Percentiles rank a stretch among this genome's conserved stretches.
Conservation (phyloP, 495 filamentous ascomycete genomes). For the Talaromyces borbonicus region DNA sequence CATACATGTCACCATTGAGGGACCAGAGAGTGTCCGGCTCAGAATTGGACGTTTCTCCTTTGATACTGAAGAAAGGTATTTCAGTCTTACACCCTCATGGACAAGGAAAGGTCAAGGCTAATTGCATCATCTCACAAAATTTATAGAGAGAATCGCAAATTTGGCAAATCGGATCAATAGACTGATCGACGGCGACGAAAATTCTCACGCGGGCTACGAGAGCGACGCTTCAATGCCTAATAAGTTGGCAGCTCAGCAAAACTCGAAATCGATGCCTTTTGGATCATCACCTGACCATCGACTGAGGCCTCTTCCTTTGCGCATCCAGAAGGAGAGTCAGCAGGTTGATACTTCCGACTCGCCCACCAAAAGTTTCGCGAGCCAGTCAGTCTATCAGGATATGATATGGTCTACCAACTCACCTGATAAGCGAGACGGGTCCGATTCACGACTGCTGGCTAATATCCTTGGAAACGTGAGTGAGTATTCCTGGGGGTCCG, state of each 20-base stretch:
- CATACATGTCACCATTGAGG: neutral
- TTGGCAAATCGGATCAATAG: slow-evolving; percentile 17
- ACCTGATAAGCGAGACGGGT: neutral
- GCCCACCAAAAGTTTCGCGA: too few species aligned
- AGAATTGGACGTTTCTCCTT: neutral
- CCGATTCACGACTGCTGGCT: neutral
- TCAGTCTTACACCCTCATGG: too few species aligned
- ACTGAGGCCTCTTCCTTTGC: slow-evolving; percentile 21
- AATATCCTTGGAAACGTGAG: neutral
- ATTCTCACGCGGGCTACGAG: neutral
- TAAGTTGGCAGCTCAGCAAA: neutral
- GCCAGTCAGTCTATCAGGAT: too few species aligned
- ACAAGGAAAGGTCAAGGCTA: neutral
- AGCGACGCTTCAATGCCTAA: slow-evolving; percentile 22
- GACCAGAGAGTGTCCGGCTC: neutral
- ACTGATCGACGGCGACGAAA: slow-evolving; percentile 18
- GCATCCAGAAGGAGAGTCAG: slow-evolving; percentile 13
- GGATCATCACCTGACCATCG: neutral
- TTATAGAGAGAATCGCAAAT: neutral
- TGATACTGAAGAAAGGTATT: neutral
- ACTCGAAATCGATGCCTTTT: neutral
- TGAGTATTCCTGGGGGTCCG: neutral
- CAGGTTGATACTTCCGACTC: too few species aligned
- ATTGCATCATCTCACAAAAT: neutral
- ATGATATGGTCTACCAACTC: neutral